Base-by-base conservation (phyloP, 2,329 filamentous ascomycete genomes). In the Penicillium polonicum region DNA sequence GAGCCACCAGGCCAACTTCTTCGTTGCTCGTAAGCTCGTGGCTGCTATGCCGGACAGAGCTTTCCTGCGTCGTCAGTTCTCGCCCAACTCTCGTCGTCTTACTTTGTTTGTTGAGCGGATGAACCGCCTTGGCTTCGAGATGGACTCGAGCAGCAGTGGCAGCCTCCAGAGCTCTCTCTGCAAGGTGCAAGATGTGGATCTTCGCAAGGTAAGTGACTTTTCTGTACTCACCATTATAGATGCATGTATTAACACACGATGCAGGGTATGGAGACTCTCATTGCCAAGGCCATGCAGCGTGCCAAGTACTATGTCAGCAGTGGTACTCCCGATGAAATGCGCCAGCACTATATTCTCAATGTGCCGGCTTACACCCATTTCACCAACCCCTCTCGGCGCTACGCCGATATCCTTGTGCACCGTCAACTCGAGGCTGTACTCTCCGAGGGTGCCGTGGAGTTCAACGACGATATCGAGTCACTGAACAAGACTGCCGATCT, bases 301-400 rank as follows among this genome's bases (percentile, higher is more conserved):
- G 94, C 92, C 71, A 97, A 97, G 77, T 99, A 99, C 80, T 95
- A 87, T 70, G 88, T 97, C 66, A 84, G 89, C 54, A 86, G 90
- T 71, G 95, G 91, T 80, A 86, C 89, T 35, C 63, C 85, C 42
- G 88, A 90, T 75, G 88, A 91, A 61, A 82, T 92, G 64, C 88
- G 90, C 78, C 85, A 89, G 60, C 93, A 99, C 78, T 99, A 95
- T 75, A 88, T 91, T 15, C 82, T 97, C 52, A 99, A 99, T 78
- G 79, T 96, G 55, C 92, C 93, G 0, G 78, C 96, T 13, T 99
- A 97, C 81, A 97, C 94, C 67, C 94, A 99, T 75, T 97, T 97
- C 78, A 97, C 93, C 38, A 93, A 91, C 74, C 94, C 94, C 1
- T 95, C 91, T 21, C 89, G 94, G 54, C 91, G 94, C 60, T 99